These are phyloP conservation scores for Firmiana major DNA, from an alignment of 345 rosid genomes.

Conservation along the genomic window DNA sequence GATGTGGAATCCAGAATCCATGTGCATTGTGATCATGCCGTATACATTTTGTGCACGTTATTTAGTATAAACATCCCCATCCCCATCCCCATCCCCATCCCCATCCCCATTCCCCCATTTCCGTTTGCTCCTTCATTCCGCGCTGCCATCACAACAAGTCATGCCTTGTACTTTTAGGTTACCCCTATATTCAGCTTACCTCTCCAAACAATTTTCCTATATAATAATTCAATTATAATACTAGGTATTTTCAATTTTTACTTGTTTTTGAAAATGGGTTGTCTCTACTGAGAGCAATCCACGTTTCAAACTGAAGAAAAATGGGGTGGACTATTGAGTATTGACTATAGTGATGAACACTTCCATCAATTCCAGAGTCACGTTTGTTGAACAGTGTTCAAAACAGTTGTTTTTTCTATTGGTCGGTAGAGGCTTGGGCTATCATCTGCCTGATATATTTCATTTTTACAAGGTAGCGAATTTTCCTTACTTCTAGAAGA, in stretches of 20 bases:
- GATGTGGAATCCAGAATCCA: background rate
- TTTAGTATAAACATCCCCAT: background rate
- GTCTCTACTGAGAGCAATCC: background rate
- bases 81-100: background rate
- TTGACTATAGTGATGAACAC: too few species aligned
- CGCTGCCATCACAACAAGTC: background rate
- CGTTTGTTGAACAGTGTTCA: background rate
- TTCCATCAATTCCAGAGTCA: background rate
- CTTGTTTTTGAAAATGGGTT: background rate
- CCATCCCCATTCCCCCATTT: background rate
- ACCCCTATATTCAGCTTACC: background rate
- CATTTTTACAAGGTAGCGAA: background rate
- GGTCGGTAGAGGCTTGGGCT: background rate
- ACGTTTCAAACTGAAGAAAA: background rate
- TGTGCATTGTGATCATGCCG: too few species aligned
- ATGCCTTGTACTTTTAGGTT: background rate
- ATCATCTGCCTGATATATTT: background rate
- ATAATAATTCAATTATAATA: too few species aligned
- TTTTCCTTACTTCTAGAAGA: background rate
- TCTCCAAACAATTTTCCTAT: too few species aligned
- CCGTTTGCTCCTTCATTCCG: background rate
- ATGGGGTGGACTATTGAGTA: background rate
- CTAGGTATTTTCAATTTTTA: too few species aligned
- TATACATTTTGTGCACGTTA: background rate
- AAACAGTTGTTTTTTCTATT: background rate